A percentile compares a stretch with the other conserved stretches of the same genome.
Conservation (phyloP, 2,329 filamentous ascomycete species). For the Aspergillus calidoustus region DNA sequence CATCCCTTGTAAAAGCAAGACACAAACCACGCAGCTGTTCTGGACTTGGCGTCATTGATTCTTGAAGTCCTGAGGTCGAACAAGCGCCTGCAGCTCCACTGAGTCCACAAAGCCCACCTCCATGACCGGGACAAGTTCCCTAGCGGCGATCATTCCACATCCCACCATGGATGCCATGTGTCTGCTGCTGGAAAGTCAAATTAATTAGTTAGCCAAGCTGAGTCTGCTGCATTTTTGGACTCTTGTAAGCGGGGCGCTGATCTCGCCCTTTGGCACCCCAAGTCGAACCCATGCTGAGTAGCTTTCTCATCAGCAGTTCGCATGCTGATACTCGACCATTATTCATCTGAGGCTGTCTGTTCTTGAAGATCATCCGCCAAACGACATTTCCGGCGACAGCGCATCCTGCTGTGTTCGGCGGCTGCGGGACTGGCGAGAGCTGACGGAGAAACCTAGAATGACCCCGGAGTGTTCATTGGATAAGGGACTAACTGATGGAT, state of each 20-base stretch:
- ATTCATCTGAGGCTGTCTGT: neutral
- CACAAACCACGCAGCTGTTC: constrained; percentile 15
- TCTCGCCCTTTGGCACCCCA: neutral
- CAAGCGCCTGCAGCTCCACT: constrained; percentile 8
- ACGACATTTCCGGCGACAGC: neutral
- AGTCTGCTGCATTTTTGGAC: neutral
- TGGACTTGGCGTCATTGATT: constrained; percentile 18
- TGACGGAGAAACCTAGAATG: neutral
- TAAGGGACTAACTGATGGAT: neutral
- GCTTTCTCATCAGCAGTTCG: no score
- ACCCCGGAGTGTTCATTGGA: neutral
- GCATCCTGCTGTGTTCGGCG: neutral
- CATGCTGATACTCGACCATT: neutral
- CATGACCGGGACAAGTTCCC: constrained; percentile 16
- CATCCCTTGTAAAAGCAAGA: constrained; percentile 13
- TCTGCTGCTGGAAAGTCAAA: constrained; percentile 28
- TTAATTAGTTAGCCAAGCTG: neutral
- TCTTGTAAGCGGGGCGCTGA: neutral
- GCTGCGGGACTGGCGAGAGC: neutral
- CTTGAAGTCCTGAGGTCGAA: constrained; percentile 11
- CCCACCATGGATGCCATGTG: constrained; percentile 31
- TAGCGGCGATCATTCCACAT: constrained; percentile 31
- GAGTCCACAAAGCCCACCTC: neutral
- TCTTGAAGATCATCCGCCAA: neutral
- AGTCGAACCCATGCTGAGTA: neutral